Evolutionary conservation across 2,329 filamentous ascomycete species (phyloP).

Genomic region (Trichoderma simmonsii): DNA sequence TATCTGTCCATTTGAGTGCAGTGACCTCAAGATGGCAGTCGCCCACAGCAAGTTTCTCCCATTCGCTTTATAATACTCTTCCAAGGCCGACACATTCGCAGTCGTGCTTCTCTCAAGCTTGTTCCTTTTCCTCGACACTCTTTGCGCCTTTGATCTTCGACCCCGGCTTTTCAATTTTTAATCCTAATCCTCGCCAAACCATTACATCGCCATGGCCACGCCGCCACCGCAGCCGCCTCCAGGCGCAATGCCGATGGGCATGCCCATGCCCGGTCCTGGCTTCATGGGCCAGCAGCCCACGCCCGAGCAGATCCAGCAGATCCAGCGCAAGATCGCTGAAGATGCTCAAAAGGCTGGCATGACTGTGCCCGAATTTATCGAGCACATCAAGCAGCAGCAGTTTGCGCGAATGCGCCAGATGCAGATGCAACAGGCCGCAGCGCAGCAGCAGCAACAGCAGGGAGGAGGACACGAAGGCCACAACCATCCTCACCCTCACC

Average conservation of each 20-base stretch:
- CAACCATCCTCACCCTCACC: slow-evolving; percentile 30
- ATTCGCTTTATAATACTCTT: slow-evolving; percentile 3
- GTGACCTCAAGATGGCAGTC: slow-evolving; percentile 9
- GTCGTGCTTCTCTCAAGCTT: slow-evolving; percentile 17
- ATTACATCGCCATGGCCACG: slow-evolving; percentile 28
- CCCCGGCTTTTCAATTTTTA: neutral
- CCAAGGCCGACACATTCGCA: neutral
- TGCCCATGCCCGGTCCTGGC: slow-evolving; percentile 34
- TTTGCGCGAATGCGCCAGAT: slow-evolving; percentile 46
- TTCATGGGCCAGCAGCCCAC: slow-evolving; percentile 52
- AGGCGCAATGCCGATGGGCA: slow-evolving; percentile 20
- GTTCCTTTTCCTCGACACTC: neutral
- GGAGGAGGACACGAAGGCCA: slow-evolving; percentile 27
- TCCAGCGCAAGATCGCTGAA: slow-evolving; percentile 76
- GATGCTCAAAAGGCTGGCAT: slow-evolving; percentile 85
- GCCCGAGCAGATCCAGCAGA: slow-evolving; percentile 79
- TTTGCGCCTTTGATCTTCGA: neutral
- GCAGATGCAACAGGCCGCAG: slow-evolving; percentile 44
- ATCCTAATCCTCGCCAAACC: neutral
- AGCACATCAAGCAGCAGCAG: slow-evolving; percentile 59
- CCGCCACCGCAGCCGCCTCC: slow-evolving; percentile 28
- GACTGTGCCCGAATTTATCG: slow-evolving; percentile 79
- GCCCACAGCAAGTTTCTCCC: slow-evolving; percentile 14
- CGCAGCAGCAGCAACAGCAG: slow-evolving; percentile 31
- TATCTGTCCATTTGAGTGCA: slow-evolving; percentile 7